Base-by-base conservation (phyloP, 106 monocot species). In the Allium sativum region DNA sequence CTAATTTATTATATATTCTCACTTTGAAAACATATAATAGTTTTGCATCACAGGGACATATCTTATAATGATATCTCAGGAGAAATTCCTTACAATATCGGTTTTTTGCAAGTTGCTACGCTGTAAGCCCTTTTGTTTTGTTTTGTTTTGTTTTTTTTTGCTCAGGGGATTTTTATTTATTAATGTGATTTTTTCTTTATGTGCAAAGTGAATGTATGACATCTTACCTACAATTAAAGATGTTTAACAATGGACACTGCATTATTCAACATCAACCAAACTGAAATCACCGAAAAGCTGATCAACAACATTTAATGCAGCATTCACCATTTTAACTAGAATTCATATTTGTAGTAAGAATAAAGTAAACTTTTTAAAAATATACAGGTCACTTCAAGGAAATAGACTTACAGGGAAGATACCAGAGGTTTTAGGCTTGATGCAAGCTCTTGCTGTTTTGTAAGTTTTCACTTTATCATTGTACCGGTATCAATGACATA, bases 401-500 rank as follows among this genome's bases (percentile, higher is more conserved):
- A 98, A 98, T 72, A 67, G 62, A 66, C 78, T 98, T 42, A 98
- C 74, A 22, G 98, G 98, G 31, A 82, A 88, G 74, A 98, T 98
- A 62, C 98, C 98, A 41, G 92, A 92, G 66, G 98, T 98, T 40
- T 84, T 98, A 81, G 98, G 98, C 52, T 85, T 92, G 7, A 98
- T 98, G 98, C 98, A 98, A 51, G 98, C 98, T 65, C 92, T 98
- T 72, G 98, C 98, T 41, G 92, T 98, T 18, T 62, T 98, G 98
- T 98, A 64, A 85, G 98, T 69, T 51, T n/a, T 40, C 48, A 41
- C 0, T 45, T 18, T 44, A 18, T 45, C 44, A 7, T 2, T 21
- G 18, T 10, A 16, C n/a, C 43, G 41, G 43, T 18, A 42, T 59
- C 42, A 13, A 42, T 42, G 40, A 43, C 40, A 21, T 56, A 8